Evolutionary conservation across 2,329 filamentous ascomycete species (phyloP), one percentile per base, ranked within the genome.

Genomic region (Hansfordia pulvinata): DNA sequence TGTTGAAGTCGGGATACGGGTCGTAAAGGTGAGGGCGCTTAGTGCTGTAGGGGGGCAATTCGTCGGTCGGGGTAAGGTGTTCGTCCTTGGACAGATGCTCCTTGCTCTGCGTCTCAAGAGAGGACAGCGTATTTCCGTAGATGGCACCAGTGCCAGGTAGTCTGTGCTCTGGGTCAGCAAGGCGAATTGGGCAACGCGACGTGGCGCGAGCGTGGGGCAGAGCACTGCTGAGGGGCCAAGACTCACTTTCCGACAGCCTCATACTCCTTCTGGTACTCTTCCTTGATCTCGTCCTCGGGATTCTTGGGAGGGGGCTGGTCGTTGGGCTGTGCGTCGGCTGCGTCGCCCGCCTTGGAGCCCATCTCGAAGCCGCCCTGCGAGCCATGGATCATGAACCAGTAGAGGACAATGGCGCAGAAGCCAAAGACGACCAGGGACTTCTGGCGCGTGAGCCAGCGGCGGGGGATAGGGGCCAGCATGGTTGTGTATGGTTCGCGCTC

Each of bases 1-100:
- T 65, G 41, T 80, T 77, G 52, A 84, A 82, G 10, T 68, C 55
- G 1, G 79, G 78, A 35, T 84, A 85, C 0, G 80, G 80, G 31
- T 75, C 63, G 49, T 81, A 83, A 12, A 64, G 56, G 29, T 68
- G 56, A 1, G 71, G 64, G 26, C 58, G 50, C 22, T 63, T 53
- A 9, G 50, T 43, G 28, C 43, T 60, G 39, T 62, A 67, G 19
- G 49, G 49, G 16, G 47, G 35, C 25, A 44, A 41, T 7, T 45
- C 40, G n/a, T 49, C 42, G 27, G 53, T 36, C 4, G 36, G 36
- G 10, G 35, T 48, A 19, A 54, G 38, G 17, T 42, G 43, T 19
- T 40, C 45, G 29, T 44, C 44, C 28, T 46, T 47, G 28, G 25
- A 43, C 23, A 31, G 29, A 20, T 30, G 40, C 33, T 39, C 39